Percentiles rank a stretch among this genome's conserved stretches.
Evolutionary conservation across 2,329 filamentous ascomycete genomes (phyloP).

Genomic region (Blastomyces parvus): DNA sequence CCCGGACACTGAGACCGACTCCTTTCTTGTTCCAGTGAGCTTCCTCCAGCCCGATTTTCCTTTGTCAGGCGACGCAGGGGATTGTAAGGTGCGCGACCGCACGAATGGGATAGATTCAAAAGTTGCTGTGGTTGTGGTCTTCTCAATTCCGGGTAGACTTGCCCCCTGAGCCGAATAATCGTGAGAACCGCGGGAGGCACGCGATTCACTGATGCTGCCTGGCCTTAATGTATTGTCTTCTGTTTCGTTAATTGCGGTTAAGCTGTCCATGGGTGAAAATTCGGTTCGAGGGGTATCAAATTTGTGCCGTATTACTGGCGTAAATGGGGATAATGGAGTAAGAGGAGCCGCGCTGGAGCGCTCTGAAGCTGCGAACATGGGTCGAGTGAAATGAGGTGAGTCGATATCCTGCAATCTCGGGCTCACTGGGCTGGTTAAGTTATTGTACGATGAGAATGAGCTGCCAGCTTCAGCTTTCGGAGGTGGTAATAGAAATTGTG

Average conservation of each 20-base stretch:
- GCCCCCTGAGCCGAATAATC: neutral
- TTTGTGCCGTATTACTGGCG: constrained; percentile 6
- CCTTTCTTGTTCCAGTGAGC: neutral
- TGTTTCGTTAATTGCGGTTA: constrained; percentile 12
- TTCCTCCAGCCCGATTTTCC: constrained; percentile 3
- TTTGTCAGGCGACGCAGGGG: neutral
- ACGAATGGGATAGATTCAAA: neutral
- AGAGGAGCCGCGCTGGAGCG: constrained; percentile 5
- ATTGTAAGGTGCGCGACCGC: neutral
- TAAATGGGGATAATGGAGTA: constrained; percentile 13
- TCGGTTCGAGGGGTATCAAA: constrained; percentile 7
- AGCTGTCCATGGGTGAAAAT: constrained; percentile 8
- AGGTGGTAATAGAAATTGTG: constrained; percentile 27
- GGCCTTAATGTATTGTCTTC: neutral
- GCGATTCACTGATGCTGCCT: neutral
- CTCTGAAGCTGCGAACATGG: neutral
- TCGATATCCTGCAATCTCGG: neutral
- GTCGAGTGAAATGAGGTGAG: neutral
- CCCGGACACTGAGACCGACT: constrained; percentile 15
- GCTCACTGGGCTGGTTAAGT: constrained; percentile 2
- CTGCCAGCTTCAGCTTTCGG: constrained; percentile 20
- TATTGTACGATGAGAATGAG: constrained; percentile 10
- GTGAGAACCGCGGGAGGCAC: neutral
- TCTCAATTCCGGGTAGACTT: constrained; percentile 1
- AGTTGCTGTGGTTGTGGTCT: neutral